These are phyloP conservation scores for Blastocystis sp. DNA, from an alignment of 352 stramenopile genomes.

Conservation along the genomic window DNA sequence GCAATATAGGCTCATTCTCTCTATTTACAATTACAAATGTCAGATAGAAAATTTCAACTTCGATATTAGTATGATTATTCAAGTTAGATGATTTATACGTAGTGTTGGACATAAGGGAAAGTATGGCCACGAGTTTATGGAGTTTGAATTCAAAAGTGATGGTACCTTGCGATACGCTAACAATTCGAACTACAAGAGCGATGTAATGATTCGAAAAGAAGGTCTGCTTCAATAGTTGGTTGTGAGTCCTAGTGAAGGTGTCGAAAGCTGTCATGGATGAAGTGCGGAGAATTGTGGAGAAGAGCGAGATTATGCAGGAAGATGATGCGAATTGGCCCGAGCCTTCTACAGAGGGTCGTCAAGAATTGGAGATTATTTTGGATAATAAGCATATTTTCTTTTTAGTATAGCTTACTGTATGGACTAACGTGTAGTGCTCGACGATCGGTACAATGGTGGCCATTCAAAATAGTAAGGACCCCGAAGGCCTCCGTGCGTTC, in stretches of 20 bases:
- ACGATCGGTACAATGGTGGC: slow-evolving; percentile 90
- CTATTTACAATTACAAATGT: background rate
- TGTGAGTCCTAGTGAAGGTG: slow-evolving; percentile 73
- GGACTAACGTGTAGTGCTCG: slow-evolving; percentile 71
- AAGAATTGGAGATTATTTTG: slow-evolving; percentile 91
- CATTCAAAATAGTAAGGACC: slow-evolving; percentile 88
- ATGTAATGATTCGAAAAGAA: slow-evolving; percentile 93
- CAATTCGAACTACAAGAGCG: slow-evolving; percentile 95
- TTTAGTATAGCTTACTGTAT: slow-evolving; percentile 69
- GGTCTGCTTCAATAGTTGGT: slow-evolving; percentile 66
- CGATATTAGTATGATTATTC: slow-evolving; percentile 62
- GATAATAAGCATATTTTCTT: slow-evolving; percentile 92
- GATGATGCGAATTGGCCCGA: slow-evolving; percentile 91
- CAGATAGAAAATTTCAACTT: slow-evolving; percentile 63
- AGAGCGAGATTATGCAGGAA: slow-evolving; percentile 84
- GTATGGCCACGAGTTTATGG: slow-evolving; percentile 92
- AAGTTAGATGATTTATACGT: background rate
- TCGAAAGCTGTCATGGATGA: slow-evolving; percentile 83
- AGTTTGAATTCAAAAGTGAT: slow-evolving; percentile 87
- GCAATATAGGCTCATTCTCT: background rate
- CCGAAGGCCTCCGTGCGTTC: slow-evolving; percentile 83
- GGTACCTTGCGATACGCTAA: slow-evolving; percentile 89
- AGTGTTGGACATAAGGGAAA: slow-evolving; percentile 88
- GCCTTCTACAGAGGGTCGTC: slow-evolving; percentile 80
- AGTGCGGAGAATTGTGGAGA: slow-evolving; percentile 83